Percentiles rank a stretch among this genome's conserved stretches.
Conservation (phyloP, 768 basidiomycete species). For the Suillus hirtellus region DNA sequence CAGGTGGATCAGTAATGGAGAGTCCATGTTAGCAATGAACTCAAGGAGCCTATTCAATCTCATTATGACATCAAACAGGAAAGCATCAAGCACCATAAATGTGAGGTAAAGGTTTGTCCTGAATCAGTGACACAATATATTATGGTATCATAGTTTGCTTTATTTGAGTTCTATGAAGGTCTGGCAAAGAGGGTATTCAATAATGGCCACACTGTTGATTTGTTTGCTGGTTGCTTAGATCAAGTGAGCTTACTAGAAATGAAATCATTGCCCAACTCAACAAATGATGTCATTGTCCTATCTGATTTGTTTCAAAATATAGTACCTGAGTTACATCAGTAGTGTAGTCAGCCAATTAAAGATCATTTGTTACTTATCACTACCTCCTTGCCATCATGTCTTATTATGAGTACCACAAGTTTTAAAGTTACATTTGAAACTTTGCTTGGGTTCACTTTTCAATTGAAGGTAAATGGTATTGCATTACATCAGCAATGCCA, state of each 20-base stretch:
- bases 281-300: constrained; percentile 94
- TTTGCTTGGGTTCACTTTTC: too few relatives aligned
- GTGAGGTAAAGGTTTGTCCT: constrained; percentile 80
- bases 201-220: constrained; percentile 92
- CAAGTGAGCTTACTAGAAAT: constrained; percentile 98
- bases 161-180: too few relatives aligned
- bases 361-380: too few relatives aligned
- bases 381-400: too few relatives aligned
- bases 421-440: too few relatives aligned
- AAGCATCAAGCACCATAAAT: constrained; percentile 95
- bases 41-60: constrained; percentile 96
- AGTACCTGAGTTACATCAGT: too few relatives aligned
- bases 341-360: too few relatives aligned
- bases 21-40: constrained; percentile 92
- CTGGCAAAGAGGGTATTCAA: constrained; percentile 92
- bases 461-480: too few relatives aligned
- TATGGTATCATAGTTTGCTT: neutral
- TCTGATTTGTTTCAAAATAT: constrained; percentile 98
- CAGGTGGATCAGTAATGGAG: constrained; percentile 94
- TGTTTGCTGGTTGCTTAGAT: constrained; percentile 96
- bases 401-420: too few relatives aligned
- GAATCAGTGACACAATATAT: neutral
- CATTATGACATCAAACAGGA: constrained; percentile 99
- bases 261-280: constrained; percentile 95
- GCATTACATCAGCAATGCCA: too few relatives aligned